Evolutionary conservation across 441 rosid species (phyloP).

Genomic region (Populus hybrid): DNA sequence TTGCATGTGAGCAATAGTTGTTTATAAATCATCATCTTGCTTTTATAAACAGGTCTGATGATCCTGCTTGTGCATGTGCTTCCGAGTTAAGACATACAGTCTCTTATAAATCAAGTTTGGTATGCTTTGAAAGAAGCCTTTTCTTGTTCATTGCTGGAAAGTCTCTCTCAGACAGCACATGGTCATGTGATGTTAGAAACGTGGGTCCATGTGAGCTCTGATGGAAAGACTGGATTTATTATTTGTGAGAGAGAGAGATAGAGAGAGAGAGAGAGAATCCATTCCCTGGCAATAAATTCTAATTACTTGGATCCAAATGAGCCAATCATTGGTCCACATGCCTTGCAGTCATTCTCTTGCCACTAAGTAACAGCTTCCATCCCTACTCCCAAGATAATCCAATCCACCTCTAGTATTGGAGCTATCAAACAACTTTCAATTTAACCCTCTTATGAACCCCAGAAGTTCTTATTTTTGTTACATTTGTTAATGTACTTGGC

Average conservation of each 20-base stretch:
- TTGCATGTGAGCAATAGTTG: conserved; percentile 20
- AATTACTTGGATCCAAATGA: conserved; percentile 30
- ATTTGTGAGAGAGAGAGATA: background rate
- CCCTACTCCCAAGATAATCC: conserved; percentile 20
- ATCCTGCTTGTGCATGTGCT: conserved; percentile 29
- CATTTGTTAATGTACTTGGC: conserved; percentile 1
- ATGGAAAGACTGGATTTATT: conserved; percentile 18
- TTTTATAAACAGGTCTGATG: conserved; percentile 12
- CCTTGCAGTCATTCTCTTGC: conserved; percentile 19
- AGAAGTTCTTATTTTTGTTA: conserved; percentile 16
- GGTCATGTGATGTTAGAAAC: conserved; percentile 55
- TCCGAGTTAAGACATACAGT: conserved; percentile 26
- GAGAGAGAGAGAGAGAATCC: conserved; percentile 29
- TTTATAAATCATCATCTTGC: conserved; percentile 8
- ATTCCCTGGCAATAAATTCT: conserved; percentile 40
- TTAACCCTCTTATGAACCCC: no score
- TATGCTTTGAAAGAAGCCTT: background rate
- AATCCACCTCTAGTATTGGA: conserved; percentile 17
- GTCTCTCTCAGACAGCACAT: conserved; percentile 81
- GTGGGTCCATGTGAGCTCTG: conserved; percentile 67
- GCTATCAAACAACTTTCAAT: conserved; percentile 5
- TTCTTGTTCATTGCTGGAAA: conserved; percentile 36
- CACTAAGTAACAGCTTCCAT: background rate
- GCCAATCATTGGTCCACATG: conserved; percentile 34
- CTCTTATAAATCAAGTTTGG: conserved; percentile 18